Conservation (phyloP, 2,329 filamentous ascomycete species). For the Lasiodiplodia hormozganensis region DNA sequence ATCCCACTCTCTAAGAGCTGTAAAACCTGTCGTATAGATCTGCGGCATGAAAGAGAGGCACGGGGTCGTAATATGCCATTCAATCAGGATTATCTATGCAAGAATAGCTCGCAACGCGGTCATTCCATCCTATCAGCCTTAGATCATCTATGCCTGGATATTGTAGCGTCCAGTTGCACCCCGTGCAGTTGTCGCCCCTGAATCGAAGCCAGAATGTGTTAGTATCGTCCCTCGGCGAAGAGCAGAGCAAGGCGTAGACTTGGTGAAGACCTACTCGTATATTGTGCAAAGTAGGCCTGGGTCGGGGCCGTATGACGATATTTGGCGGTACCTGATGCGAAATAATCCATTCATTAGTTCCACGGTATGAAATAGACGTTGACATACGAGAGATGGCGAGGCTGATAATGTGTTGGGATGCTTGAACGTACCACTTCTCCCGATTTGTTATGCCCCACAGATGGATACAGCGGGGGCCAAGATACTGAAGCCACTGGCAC, state of each 20-base stretch:
- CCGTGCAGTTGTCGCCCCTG: constrained; percentile 9
- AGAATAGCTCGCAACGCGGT: constrained; percentile 6
- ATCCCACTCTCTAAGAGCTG: too few relatives aligned
- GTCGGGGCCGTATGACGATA: constrained; percentile 12
- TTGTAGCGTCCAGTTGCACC: not conserved
- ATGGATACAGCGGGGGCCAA: not conserved
- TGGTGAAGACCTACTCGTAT: constrained; percentile 1
- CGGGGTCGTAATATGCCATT: not conserved
- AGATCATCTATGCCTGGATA: constrained; percentile 9
- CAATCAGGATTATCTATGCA: not conserved
- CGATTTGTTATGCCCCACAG: not conserved
- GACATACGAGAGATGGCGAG: not conserved
- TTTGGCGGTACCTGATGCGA: constrained; percentile 7
- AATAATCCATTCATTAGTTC: not conserved
- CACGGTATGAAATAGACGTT: not conserved
- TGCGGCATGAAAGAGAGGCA: not conserved
- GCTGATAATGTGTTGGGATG: not conserved
- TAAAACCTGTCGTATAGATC: not conserved
- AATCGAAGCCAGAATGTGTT: not conserved
- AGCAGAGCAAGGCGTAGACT: not conserved
- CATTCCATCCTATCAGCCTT: constrained; percentile 7
- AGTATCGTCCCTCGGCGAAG: not conserved
- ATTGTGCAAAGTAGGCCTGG: not conserved
- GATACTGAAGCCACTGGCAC: constrained; percentile 10
- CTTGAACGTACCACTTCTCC: not conserved